These are phyloP conservation scores for Erodium moschatum DNA, from an alignment of 441 rosid genomes.

Conservation along the genomic window DNA sequence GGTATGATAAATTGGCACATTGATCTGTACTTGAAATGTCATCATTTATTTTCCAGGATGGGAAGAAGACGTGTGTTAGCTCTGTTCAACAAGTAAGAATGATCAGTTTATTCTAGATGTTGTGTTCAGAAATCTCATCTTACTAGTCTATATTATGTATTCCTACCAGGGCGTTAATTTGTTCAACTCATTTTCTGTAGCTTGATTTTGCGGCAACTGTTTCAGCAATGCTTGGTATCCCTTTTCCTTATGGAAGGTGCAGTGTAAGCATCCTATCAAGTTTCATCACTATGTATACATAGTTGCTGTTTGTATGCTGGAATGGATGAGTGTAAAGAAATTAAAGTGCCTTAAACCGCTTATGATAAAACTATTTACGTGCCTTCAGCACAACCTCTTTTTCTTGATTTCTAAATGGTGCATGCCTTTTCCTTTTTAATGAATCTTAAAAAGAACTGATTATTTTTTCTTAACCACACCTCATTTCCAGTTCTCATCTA, in stretches of 20 bases:
- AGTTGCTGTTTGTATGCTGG: neutral
- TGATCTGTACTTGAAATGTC: neutral
- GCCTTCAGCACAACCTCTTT: neutral
- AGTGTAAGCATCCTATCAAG: constrained; percentile 55
- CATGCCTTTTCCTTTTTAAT: neutral
- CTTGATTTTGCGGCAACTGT: constrained; percentile 89
- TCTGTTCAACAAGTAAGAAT: constrained; percentile 69
- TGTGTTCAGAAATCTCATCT: constrained; percentile 14
- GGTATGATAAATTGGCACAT: neutral
- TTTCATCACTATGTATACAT: constrained; percentile 13
- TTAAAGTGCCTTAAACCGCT: neutral
- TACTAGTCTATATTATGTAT: constrained; percentile 15
- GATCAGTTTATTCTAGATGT: constrained; percentile 5
- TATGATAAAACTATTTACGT: constrained; percentile 3
- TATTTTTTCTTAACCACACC: constrained; percentile 1
- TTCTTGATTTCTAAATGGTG: neutral
- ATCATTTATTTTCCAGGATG: constrained; percentile 46
- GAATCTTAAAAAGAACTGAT: constrained; percentile 7
- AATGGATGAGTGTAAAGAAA: neutral
- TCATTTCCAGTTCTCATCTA: neutral
- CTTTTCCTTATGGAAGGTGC: constrained; percentile 99
- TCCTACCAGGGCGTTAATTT: constrained; percentile 14
- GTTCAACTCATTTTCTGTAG: constrained; percentile 36
- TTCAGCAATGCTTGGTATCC: constrained; percentile 79
- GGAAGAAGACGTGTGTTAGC: constrained; percentile 47